These are phyloP conservation scores for Candida takata DNA, from an alignment of 805 yeast genomes.

Conservation along the genomic window DNA sequence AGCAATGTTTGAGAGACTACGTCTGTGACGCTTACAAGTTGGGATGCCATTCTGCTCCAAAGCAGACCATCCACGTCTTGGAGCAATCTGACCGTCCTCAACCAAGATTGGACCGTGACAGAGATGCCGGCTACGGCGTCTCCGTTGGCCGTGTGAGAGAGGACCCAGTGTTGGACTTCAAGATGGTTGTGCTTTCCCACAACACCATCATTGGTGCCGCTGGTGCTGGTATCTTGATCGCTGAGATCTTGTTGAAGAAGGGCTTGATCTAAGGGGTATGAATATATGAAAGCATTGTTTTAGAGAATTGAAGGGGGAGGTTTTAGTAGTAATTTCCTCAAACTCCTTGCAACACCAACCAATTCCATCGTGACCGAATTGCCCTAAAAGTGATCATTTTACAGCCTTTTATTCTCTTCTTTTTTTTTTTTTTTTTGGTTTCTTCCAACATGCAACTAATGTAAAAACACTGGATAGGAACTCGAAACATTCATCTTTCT, in stretches of 20 bases:
- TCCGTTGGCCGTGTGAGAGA: conserved; percentile 91
- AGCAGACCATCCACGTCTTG: conserved; percentile 82
- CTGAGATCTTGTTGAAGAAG: conserved; percentile 79
- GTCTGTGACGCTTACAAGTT: conserved; percentile 74
- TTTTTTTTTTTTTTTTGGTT: no score
- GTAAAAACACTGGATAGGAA: no score
- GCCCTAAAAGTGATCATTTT: no score
- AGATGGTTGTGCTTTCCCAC: conserved; percentile 96
- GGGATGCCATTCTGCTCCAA: conserved; percentile 89
- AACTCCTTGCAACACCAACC: no score
- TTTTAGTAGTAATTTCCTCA: no score
- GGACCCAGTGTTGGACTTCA: conserved; percentile 88
- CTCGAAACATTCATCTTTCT: no score
- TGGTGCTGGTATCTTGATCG: conserved; percentile 94
- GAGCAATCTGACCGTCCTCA: conserved; percentile 94
- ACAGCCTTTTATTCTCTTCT: no score
- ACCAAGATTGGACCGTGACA: conserved; percentile 93
- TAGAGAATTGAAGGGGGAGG: no score
- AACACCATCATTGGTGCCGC: conserved; percentile 98
- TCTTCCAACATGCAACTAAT: no score
- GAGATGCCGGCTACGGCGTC: conserved; percentile 91
- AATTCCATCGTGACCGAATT: no score
- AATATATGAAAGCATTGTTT: conserved; percentile 1
- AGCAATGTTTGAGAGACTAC: conserved; percentile 61
- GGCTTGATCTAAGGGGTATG: conserved; percentile 46